Conservation (phyloP, 495 filamentous ascomycete species). For the Neurospora africana region DNA sequence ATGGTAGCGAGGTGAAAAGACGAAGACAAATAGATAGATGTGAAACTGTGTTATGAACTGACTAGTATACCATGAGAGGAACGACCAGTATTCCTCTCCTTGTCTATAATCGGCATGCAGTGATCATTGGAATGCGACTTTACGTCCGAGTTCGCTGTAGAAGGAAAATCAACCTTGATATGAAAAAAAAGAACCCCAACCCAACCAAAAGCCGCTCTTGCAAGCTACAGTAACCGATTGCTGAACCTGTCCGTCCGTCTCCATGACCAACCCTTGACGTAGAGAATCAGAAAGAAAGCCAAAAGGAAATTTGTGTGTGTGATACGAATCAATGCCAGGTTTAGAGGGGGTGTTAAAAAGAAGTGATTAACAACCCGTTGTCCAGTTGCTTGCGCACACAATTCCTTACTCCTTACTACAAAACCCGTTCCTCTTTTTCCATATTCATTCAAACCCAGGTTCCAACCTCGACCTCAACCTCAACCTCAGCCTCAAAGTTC, state of each 20-base stretch:
- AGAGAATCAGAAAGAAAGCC: not conserved
- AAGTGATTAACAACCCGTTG: not conserved
- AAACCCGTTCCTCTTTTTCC: not conserved
- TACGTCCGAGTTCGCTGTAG: not conserved
- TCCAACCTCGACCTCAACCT: not conserved
- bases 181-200: not conserved
- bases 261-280: not conserved
- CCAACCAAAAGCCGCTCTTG: not conserved
- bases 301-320: not conserved
- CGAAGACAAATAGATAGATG: not conserved
- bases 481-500: conserved; percentile 24
- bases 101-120: not conserved
- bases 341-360: not conserved
- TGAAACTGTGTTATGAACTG: not conserved
- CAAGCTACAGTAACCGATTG: not conserved
- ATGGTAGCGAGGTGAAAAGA: not conserved
- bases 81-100: not conserved
- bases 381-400: not conserved
- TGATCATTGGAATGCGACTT: not conserved
- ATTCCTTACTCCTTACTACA: not conserved
- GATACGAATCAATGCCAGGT: not conserved
- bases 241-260: not conserved
- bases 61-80: not conserved
- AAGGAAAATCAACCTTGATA: not conserved
- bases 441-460: not conserved